Evolutionary conservation across 2,329 filamentous ascomycete genomes (phyloP), one percentile per base, ranked within the genome.

Genomic region (Colletotrichum musicola): DNA sequence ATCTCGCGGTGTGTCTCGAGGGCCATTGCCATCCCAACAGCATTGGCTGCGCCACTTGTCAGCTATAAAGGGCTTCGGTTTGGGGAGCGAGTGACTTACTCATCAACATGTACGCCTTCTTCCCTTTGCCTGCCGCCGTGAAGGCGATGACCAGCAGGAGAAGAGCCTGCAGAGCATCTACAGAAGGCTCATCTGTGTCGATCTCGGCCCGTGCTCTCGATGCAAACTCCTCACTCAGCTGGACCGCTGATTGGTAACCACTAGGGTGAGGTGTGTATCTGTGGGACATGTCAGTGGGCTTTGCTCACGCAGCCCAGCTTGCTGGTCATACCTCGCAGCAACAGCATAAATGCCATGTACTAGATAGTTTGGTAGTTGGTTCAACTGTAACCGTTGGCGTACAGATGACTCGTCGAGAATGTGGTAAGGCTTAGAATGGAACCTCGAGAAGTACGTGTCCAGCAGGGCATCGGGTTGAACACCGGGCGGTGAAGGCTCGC

Each of bases 91-190:
- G 30, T 18, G 9, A 74, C 82, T 20, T 89, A 93, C 93, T 89
- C 73, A 97, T 84, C 46, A 94, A 85, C 93, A 97, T 97, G 73
- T 94, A 96, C 1, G 93, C 91, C 79, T 93, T 96, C 80, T 93
- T 95, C 16, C 93, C 93, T 74, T 92, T 90, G 27, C 94, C 93
- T 35, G 89, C 85, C 42, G 93, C 93, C 56, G 90, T 93, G 74
- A 90, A 95, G 3, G 93, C 90, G 75, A 91, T 89, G 0, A 92
- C 89, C 2, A 97, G 86, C 10, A 97, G 84, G 53, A 97, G 81
- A 16, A 95, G 83, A 3, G 93, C 87, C 77, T 97, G 93, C 9
- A 97, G 80, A 40, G 88, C 88, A 76, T 97, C 93, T 50, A 96
- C 88, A 0, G 90, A 93, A 5, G 93, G 93, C 72, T 95, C 92